Evolutionary conservation across 176 grass and related monocot genomes (phyloP).

Genomic region (Urochloa ruziziensis): DNA sequence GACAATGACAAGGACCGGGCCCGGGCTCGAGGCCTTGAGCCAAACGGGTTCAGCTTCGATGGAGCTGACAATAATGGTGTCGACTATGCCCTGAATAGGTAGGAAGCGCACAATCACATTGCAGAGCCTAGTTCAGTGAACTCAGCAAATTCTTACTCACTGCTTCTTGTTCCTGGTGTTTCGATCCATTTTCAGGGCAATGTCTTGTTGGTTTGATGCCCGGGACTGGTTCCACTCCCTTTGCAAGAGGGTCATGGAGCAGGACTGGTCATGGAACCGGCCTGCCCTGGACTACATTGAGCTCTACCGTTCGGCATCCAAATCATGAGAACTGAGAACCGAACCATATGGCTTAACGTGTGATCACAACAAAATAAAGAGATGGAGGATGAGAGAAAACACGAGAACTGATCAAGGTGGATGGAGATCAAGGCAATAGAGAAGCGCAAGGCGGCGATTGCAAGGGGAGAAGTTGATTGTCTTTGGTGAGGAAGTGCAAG

Average conservation of each 20-base stretch:
- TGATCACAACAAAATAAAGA: neutral
- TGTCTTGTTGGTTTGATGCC: constrained; percentile 62
- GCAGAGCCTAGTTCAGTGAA: neutral
- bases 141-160: neutral
- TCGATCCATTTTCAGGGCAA: constrained; percentile 58
- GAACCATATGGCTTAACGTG: too few relatives aligned
- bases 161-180: neutral
- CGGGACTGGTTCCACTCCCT: constrained; percentile 64
- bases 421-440: too few relatives aligned
- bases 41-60: constrained; percentile 84
- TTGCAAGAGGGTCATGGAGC: constrained; percentile 85
- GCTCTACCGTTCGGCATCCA: constrained; percentile 64
- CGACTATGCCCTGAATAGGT: constrained; percentile 79
- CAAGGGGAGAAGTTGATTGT: too few relatives aligned
- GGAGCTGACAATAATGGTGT: constrained; percentile 57
- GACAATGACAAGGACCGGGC: constrained; percentile 80
- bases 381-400: too few relatives aligned
- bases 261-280: constrained; percentile 95
- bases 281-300: constrained; percentile 89
- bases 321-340: neutral
- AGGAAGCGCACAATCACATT: constrained; percentile 9
- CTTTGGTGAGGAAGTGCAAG: too few relatives aligned
- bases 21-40: constrained; percentile 53
- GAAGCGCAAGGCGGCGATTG: too few relatives aligned
- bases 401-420: too few relatives aligned